Conservation (phyloP, 208 protist genomes). For the Trypanosomatidae sp. region DNA sequence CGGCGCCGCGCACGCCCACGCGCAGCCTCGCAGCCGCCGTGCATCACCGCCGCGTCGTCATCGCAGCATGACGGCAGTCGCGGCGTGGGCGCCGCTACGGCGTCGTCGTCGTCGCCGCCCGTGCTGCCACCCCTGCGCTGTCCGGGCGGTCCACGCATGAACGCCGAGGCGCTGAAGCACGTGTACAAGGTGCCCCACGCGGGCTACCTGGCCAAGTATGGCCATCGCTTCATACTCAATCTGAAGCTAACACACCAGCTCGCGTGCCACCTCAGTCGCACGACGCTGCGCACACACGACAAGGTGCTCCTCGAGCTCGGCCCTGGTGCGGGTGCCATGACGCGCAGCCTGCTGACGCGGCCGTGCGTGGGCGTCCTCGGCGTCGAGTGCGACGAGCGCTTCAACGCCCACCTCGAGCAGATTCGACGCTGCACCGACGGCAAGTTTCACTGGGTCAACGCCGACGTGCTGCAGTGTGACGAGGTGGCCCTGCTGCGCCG, state of each 20-base stretch:
- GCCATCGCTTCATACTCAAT: slow-evolving; percentile 79
- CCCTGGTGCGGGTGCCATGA: slow-evolving; percentile 66
- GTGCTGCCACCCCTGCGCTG: slow-evolving; percentile 52
- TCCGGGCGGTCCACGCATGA: slow-evolving; percentile 70
- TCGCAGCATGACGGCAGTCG: no score
- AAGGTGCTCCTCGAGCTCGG: slow-evolving; percentile 81
- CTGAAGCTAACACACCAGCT: slow-evolving; percentile 82
- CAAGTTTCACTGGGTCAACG: slow-evolving; percentile 83
- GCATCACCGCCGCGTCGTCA: no score
- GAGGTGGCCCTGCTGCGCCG: slow-evolving; percentile 48
- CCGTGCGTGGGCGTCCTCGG: slow-evolving; percentile 71
- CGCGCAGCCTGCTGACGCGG: slow-evolving; percentile 73
- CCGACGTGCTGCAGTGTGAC: slow-evolving; percentile 59
- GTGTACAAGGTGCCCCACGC: slow-evolving; percentile 80
- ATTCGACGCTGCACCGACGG: slow-evolving; percentile 59
- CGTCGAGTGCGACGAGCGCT: slow-evolving; percentile 64
- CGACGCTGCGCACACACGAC: slow-evolving; percentile 46
- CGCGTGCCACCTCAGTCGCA: slow-evolving; percentile 43
- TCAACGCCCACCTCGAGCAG: slow-evolving; percentile 74
- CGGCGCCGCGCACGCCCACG: no score
- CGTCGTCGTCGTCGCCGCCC: slow-evolving; percentile 1
- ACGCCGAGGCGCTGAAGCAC: slow-evolving; percentile 66
- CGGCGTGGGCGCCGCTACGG: no score
- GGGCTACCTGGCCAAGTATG: slow-evolving; percentile 77
- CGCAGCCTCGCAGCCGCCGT: no score